phyloP scores from a whole-genome alignment of 2,329 filamentous ascomycete species.

The Cytospora paraplurivora region DNA sequence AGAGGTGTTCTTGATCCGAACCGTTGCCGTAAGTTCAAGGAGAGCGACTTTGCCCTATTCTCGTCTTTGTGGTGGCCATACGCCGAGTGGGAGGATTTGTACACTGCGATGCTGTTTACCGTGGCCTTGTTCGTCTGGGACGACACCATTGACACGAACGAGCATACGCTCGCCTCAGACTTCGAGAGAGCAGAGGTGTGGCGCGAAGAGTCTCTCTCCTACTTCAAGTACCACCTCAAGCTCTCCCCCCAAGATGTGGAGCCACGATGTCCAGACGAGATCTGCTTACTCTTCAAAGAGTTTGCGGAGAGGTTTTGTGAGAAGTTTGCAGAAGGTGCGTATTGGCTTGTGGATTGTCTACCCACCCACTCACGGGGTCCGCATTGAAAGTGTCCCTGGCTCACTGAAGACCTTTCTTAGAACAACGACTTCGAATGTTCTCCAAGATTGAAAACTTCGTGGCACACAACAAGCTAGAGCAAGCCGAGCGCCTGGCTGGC shows the following conservation, averaged over 20 bases:
- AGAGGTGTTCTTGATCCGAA: slow-evolving; percentile 36
- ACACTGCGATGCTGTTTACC: slow-evolving; percentile 37
- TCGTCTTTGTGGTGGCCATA: slow-evolving; percentile 40
- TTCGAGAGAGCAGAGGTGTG: slow-evolving; percentile 36
- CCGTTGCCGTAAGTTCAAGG: slow-evolving; percentile 38
- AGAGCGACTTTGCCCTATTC: slow-evolving; percentile 39
- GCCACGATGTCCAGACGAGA: slow-evolving; percentile 26
- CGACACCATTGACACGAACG: slow-evolving; percentile 39
- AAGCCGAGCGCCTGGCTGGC: slow-evolving; percentile 29
- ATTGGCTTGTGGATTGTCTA: neutral
- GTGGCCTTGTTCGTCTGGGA: slow-evolving; percentile 42
- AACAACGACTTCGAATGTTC: slow-evolving; percentile 28
- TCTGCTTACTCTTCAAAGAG: slow-evolving; percentile 30
- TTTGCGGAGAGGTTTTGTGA: slow-evolving; percentile 28
- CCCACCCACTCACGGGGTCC: too few species aligned
- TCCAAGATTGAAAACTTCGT: slow-evolving; percentile 30
- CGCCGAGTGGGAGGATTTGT: slow-evolving; percentile 38
- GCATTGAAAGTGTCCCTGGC: neutral
- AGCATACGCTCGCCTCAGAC: slow-evolving; percentile 37
- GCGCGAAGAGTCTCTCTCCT: slow-evolving; percentile 36
- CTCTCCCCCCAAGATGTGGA: slow-evolving; percentile 28
- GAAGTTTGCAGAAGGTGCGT: slow-evolving; percentile 27
- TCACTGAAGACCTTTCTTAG: neutral
- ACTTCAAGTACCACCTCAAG: slow-evolving; percentile 35
- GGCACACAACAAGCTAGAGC: slow-evolving; percentile 28